A percentile compares a stretch with the other conserved stretches of the same genome.
Evolutionary conservation across 768 basidiomycete species (phyloP).

Genomic region (Amanita exitialis): DNA sequence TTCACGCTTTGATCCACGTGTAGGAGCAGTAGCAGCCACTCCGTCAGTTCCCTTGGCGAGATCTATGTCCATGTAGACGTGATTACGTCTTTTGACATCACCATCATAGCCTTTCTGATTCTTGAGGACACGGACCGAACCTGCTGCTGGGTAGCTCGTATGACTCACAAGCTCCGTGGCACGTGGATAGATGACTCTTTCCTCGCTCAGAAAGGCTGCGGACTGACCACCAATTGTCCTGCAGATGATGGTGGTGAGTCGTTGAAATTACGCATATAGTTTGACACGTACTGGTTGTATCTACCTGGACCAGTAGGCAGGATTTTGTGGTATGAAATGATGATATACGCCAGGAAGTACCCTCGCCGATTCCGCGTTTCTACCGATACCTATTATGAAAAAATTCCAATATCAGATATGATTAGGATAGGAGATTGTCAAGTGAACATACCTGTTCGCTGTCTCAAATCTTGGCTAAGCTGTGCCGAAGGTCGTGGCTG

Average conservation of each 20-base stretch:
- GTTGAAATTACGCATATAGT: neutral
- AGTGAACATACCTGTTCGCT: conserved; percentile 3
- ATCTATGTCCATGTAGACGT: neutral
- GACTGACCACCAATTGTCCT: neutral
- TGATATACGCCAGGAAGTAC: neutral
- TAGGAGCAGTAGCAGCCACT: conserved; percentile 7
- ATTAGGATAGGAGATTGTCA: neutral
- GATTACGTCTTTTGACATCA: conserved; percentile 2
- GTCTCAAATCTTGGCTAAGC: conserved; percentile 4
- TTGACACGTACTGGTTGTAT: neutral
- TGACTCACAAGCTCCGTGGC: conserved; percentile 5
- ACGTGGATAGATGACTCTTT: conserved; percentile 6
- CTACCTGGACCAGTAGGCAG: neutral
- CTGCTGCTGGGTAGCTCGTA: neutral
- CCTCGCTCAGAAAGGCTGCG: neutral
- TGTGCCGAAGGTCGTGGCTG: conserved; percentile 3
- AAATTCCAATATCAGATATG: neutral
- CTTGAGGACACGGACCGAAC: neutral
- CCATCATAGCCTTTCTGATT: neutral
- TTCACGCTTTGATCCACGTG: conserved; percentile 42
- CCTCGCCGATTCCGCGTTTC: conserved; percentile 1
- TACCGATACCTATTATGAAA: neutral
- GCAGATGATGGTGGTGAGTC: neutral
- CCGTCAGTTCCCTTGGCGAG: neutral
- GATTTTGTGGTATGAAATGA: neutral